These are phyloP conservation scores for Chrysopogon serrulatus DNA, from an alignment of 176 grass and related monocot species.

Conservation along the genomic window DNA sequence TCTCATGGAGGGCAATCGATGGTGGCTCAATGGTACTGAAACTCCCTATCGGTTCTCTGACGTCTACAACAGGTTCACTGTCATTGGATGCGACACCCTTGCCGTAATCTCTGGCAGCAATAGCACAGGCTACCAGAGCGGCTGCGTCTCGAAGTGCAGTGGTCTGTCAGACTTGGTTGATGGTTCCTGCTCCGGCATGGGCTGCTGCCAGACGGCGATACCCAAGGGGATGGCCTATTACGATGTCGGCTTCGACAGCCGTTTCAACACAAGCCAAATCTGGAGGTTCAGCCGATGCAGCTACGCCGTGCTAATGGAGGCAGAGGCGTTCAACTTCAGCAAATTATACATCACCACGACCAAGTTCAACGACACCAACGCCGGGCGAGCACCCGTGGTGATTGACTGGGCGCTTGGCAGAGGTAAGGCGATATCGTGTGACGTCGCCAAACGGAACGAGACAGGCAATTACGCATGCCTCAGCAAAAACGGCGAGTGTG, in stretches of 20 bases:
- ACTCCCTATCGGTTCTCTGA: background rate
- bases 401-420: background rate
- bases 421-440: background rate
- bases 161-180: background rate
- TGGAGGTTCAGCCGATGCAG: background rate
- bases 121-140: background rate
- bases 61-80: slow-evolving; percentile 38
- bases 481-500: no score
- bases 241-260: rapidly evolving
- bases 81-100: slow-evolving; percentile 32
- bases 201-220: slow-evolving; percentile 33
- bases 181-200: slow-evolving; percentile 21
- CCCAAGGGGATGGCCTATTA: background rate
- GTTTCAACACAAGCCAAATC: background rate
- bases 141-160: slow-evolving; percentile 28
- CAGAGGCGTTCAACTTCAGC: slow-evolving; percentile 1
- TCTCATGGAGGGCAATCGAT: background rate
- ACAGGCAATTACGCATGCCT: no score
- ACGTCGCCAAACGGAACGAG: background rate
- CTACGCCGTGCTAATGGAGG: slow-evolving; percentile 12
- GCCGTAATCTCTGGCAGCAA: background rate
- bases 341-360: background rate
- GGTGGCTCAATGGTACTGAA: rapidly evolving
- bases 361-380: background rate
- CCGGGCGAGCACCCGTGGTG: background rate